Evolutionary conservation across 441 rosid genomes (phyloP).

Genomic region (Corymbia citriodora): DNA sequence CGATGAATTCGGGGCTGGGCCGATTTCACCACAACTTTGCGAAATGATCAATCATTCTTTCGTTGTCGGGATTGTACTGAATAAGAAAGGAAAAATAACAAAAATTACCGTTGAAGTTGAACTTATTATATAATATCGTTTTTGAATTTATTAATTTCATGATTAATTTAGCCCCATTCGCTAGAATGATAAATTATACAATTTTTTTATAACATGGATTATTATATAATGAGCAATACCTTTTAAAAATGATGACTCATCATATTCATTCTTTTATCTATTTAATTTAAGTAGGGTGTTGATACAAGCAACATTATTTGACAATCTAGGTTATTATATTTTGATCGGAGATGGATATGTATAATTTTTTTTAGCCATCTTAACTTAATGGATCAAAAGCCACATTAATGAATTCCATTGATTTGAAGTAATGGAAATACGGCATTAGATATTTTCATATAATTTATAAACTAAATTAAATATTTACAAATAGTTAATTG

Average conservation of each 20-base stretch:
- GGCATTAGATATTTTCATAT: no score
- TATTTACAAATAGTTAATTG: no score
- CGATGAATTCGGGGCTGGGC: background rate
- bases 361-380: no score
- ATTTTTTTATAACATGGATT: background rate
- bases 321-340: no score
- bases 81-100: background rate
- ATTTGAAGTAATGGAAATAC: no score
- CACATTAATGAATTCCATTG: no score
- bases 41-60: no score
- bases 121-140: background rate
- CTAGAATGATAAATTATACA: background rate
- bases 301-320: no score
- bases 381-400: no score
- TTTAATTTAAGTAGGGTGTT: no score
- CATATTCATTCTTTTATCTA: no score
- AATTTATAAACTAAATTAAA: accelerated
- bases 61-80: background rate
- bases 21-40: background rate
- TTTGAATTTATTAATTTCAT: no score
- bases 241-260: background rate
- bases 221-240: background rate
- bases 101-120: background rate
- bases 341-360: accelerated
- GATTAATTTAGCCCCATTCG: background rate